Evolutionary conservation across 352 stramenopile genomes (phyloP), one percentile per base, ranked within the genome.

Genomic region (Phytophthora parvispora): DNA sequence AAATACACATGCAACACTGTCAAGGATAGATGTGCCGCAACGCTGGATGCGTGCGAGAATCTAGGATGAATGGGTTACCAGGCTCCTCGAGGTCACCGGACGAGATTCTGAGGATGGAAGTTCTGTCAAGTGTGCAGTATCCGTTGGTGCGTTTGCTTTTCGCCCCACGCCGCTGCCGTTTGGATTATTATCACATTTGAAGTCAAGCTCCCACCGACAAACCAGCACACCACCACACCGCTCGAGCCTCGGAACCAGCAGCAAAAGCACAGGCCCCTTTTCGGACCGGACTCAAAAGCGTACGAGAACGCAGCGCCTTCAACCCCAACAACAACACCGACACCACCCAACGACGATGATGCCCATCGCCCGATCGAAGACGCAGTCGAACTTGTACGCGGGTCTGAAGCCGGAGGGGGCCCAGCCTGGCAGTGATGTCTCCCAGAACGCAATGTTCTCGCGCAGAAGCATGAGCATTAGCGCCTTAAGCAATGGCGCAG

Each of bases 401-500:
- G 24, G 24, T 36, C 56, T 64, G 34, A 75, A 80, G 49, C 51
- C 62, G 28, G 72, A 83, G 16, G 54, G 40, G 20, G 57, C 8
- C 22, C 63, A 40, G 80, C 45, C 43, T 9, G 65, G 74, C 29
- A 67, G 36, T 28, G 22, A 27, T 7, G 22, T 84, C 32, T 89
- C 89, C 64, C 81, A 90, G 65, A 87, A 75, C 12, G 68, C 89
- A 13, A 73, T 90, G 15, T 90, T 92, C 56, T 87, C 83, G 22
- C 78, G 79, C 38, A 83, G 87, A 65, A 87, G 81, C 60, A 84
- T 74, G 42, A 83, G 68, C 43, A 70, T 83, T 45, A 78, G 75
- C 2, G 71, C 77, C 12, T 62, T 84, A 28, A 77, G 80, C 16
- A 29, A 28, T 28, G 34, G 18, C 8, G 45, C 68, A 50, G 34